Conservation (phyloP, 1,284 basidiomycete genomes). For the Cryptococcus sp. region DNA sequence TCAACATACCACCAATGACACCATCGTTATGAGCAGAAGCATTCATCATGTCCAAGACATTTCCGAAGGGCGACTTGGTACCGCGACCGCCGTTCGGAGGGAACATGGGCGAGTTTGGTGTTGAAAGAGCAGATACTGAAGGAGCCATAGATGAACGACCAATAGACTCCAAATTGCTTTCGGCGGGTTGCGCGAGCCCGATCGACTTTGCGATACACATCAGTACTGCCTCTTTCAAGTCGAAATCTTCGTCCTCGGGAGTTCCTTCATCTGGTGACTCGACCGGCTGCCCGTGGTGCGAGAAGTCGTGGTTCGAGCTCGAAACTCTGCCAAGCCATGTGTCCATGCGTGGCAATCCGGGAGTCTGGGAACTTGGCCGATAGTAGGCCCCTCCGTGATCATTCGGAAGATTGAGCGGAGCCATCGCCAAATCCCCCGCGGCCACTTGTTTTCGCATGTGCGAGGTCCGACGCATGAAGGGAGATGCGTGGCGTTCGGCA, state of each 20-base stretch:
- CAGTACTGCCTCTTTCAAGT: conserved; percentile 92
- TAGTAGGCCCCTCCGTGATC: conserved; percentile 43
- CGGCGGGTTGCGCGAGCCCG: conserved; percentile 81
- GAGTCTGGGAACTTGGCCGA: conserved; percentile 41
- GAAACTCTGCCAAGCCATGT: conserved; percentile 39
- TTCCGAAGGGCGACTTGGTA: conserved; percentile 72
- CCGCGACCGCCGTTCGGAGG: conserved; percentile 57
- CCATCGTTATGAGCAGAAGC: conserved; percentile 54
- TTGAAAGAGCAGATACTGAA: conserved; percentile 41
- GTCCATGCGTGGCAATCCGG: conserved; percentile 47
- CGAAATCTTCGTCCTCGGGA: conserved; percentile 64
- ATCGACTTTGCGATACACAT: conserved; percentile 97
- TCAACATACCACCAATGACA: conserved; percentile 59
- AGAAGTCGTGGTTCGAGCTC: conserved; percentile 15
- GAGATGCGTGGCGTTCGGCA: conserved; percentile 22
- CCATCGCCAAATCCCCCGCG: conserved; percentile 60
- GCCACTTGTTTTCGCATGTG: conserved; percentile 51
- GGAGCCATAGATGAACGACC: conserved; percentile 34
- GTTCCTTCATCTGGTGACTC: conserved; percentile 19
- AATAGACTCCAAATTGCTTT: conserved; percentile 25
- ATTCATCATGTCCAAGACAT: conserved; percentile 69
- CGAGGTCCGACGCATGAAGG: conserved; percentile 34
- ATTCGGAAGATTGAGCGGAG: conserved; percentile 31
- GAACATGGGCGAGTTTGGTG: conserved; percentile 49
- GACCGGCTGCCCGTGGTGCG: conserved; percentile 24